Conservation (phyloP, 768 basidiomycete species). For the Mycena olivaceomarginata region DNA sequence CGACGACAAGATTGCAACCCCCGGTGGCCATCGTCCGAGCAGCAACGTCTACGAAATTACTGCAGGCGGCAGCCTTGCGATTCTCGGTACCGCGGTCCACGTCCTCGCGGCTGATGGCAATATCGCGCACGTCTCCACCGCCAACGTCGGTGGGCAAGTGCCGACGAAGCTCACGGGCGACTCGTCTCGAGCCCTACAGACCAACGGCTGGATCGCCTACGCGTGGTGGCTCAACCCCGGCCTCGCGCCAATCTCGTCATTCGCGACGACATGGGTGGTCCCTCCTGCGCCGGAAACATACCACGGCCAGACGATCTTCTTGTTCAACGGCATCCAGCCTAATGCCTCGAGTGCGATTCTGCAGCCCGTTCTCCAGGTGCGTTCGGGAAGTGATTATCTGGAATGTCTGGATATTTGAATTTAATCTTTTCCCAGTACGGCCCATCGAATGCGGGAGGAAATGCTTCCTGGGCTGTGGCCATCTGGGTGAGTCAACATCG, state of each 20-base stretch:
- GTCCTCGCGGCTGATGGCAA: conserved; percentile 1
- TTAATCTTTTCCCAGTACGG: neutral
- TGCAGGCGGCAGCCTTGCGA: neutral
- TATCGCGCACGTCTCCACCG: conserved; percentile 15
- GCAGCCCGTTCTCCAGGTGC: conserved; percentile 35
- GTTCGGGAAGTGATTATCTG: neutral
- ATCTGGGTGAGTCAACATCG: conserved; percentile 12
- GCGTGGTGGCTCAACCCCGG: conserved; percentile 35
- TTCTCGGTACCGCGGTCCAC: neutral
- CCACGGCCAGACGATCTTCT: conserved; percentile 37
- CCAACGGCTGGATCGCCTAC: conserved; percentile 35
- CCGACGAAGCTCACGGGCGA: neutral
- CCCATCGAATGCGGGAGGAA: neutral
- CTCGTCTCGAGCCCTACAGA: conserved; percentile 9
- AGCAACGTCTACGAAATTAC: neutral
- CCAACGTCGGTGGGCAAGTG: neutral
- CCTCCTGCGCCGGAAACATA: conserved; percentile 34
- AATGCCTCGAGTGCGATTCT: conserved; percentile 11
- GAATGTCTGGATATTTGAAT: too few species aligned
- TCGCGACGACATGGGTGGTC: conserved; percentile 38
- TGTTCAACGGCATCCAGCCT: conserved; percentile 41
- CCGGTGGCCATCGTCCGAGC: neutral
- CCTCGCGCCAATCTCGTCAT: conserved; percentile 36
- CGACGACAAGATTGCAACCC: neutral
- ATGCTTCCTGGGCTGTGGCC: neutral